A percentile compares a stretch with the other conserved stretches of the same genome.
These are phyloP conservation scores for Leccinum arenicola DNA, from an alignment of 768 basidiomycete species.

Conservation along the genomic window DNA sequence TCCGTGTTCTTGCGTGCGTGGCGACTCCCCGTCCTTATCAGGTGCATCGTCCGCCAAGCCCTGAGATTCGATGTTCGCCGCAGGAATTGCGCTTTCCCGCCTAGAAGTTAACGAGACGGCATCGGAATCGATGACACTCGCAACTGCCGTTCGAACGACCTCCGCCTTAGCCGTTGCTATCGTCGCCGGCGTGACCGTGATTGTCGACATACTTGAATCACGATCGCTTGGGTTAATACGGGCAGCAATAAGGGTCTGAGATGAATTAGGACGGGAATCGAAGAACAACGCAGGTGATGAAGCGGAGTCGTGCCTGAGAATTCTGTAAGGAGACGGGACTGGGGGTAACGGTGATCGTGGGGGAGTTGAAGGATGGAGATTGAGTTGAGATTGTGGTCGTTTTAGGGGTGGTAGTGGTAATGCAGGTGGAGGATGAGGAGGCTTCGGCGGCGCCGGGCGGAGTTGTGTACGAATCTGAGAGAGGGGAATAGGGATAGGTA, in stretches of 20 bases:
- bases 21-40: conserved; percentile 2
- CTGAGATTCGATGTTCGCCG: conserved; percentile 9
- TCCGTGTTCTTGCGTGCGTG: conserved; percentile 7
- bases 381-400: conserved; percentile 16
- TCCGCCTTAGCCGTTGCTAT: conserved; percentile 47
- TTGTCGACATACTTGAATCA: conserved; percentile 35
- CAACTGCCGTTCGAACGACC: conserved; percentile 48
- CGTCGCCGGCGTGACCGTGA: conserved; percentile 42
- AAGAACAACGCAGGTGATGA: not conserved
- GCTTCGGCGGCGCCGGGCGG: conserved; percentile 26
- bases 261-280: conserved; percentile 17
- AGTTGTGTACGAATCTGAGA: conserved; percentile 30
- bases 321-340: conserved; percentile 4
- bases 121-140: conserved; percentile 46
- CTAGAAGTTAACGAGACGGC: conserved; percentile 17
- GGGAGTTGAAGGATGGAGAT: conserved; percentile 4
- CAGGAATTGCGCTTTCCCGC: conserved; percentile 13
- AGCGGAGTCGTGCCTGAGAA: conserved; percentile 1
- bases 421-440: conserved; percentile 18
- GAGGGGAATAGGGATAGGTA: conserved; percentile 26
- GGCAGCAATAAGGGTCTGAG: conserved; percentile 18
- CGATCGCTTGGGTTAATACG: conserved; percentile 23
- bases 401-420: conserved; percentile 26
- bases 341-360: conserved; percentile 11
- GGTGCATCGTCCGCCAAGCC: not conserved